Base-by-base conservation (phyloP, 2,329 filamentous ascomycete species). In the Zasmidium angulare region DNA sequence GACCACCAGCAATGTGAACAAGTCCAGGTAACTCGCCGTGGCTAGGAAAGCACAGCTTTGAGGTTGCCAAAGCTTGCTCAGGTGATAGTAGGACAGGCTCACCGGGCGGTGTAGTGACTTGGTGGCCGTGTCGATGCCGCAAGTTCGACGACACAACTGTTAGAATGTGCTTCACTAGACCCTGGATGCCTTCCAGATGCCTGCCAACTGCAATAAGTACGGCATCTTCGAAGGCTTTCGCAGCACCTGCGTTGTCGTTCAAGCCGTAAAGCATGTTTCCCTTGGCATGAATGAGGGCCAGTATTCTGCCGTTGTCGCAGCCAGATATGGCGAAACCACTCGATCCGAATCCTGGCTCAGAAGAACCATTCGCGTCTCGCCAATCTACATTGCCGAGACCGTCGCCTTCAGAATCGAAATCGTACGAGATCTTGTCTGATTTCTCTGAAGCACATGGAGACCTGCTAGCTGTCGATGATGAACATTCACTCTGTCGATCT, bases 261-360 rank as follows among this genome's bases (percentile, higher is more conserved):
- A 96, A 78, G 23, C 90, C 87, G 75, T 99, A 99, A 1, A 98
- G 82, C 89, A 98, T 96, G 63, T 98, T 98, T n/a, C 93, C 95
- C 75, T 98, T 99, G 20, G 93, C 93, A 76, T 99, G 95, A 46
- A 98, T 87, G 17, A 99, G 82, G n/a, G 92, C 90, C 48, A 99
- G 83, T 69, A 99, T 91, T 60, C 95, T 86, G 9, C 93, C 95
- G 72, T 97, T 98, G 66, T 99, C 95, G 47, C 84, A 86, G 1
- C 89, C 92, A 3, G 92, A 84, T 47, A 99, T 87, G 14, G 86
- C 84, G 74, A 96, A 98, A 17, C 92, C 93, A 73, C 90, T 95
- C 2, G 88, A 88, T 1, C 87, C 89, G 71, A 89, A 92, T 0
- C 88, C 80, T 46, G 78, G 78, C 63, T 80, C 77, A 48, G 74